These are phyloP conservation scores for Dissophora ornata DNA, from an alignment of 192 early-diverging fungal genomes.

Conservation along the genomic window DNA sequence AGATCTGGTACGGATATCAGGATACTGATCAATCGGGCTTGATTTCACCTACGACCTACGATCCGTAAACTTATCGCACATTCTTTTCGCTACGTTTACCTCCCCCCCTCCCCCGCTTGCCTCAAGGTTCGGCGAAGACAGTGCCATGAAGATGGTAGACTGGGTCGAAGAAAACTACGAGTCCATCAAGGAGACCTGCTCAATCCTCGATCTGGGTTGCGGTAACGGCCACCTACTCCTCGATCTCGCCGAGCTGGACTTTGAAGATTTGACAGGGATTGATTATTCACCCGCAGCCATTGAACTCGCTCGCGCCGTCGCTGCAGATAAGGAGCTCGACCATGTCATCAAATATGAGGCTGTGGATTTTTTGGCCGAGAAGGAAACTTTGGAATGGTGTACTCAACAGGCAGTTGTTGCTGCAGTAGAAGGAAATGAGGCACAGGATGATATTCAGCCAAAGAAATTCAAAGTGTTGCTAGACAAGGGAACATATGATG, in stretches of 20 bases:
- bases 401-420: conserved; percentile 13
- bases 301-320: conserved; percentile 75
- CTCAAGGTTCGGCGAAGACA: conserved; percentile 85
- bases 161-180: conserved; percentile 73
- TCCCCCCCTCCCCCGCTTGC: not conserved
- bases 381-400: conserved; percentile 56
- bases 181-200: conserved; percentile 36
- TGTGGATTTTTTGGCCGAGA: conserved; percentile 68
- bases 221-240: conserved; percentile 93
- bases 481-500: conserved; percentile 97
- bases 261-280: conserved; percentile 78
- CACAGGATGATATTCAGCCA: not conserved
- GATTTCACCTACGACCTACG: too few species aligned
- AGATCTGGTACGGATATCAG: conserved; percentile 73
- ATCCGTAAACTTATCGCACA: too few species aligned
- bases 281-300: conserved; percentile 89
- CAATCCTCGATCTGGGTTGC: conserved; percentile 88
- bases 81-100: not conserved
- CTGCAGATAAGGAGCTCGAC: conserved; percentile 53
- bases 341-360: conserved; percentile 63
- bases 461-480: conserved; percentile 72
- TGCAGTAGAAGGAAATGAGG: not conserved
- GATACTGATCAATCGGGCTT: too few species aligned
- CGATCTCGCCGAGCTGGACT: conserved; percentile 76
- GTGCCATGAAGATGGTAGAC: conserved; percentile 86